Evolutionary conservation across 192 early-diverging fungal species (phyloP).

Genomic region (Rhizophagus clarus): DNA sequence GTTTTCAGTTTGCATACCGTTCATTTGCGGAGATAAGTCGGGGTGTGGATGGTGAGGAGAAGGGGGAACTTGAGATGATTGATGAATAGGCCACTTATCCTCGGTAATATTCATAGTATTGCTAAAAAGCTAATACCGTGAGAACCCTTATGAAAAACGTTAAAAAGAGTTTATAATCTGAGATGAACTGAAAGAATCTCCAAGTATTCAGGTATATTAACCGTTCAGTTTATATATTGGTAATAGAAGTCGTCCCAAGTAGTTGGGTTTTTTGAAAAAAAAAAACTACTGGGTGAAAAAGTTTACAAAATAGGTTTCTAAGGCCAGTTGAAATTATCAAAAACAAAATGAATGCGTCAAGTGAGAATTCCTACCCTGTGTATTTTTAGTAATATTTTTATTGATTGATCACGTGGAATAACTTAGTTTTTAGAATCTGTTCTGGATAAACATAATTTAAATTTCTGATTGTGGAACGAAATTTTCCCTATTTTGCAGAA

Average conservation of each 20-base stretch:
- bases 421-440: neutral
- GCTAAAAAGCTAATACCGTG: neutral
- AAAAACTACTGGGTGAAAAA: neutral
- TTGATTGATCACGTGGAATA: neutral
- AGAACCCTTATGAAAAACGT: neutral
- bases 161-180: neutral
- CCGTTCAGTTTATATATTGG: neutral
- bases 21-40: neutral
- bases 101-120: slow-evolving; percentile 22
- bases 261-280: neutral
- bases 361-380: neutral
- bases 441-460: too few relatives aligned
- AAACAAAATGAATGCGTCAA: neutral
- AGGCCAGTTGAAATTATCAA: neutral
- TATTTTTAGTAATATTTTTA: neutral
- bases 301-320: neutral
- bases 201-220: neutral
- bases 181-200: neutral
- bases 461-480: too few relatives aligned
- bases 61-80: slow-evolving; percentile 11
- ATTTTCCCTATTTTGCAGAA: too few relatives aligned
- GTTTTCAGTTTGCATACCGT: slow-evolving; percentile 20
- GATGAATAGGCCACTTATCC: slow-evolving; percentile 27
- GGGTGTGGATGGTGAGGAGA: slow-evolving; percentile 24
- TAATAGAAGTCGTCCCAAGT: neutral